These are phyloP conservation scores for Sporodiniella umbellata DNA, from an alignment of 371 early-diverging fungal species.

Conservation along the genomic window DNA sequence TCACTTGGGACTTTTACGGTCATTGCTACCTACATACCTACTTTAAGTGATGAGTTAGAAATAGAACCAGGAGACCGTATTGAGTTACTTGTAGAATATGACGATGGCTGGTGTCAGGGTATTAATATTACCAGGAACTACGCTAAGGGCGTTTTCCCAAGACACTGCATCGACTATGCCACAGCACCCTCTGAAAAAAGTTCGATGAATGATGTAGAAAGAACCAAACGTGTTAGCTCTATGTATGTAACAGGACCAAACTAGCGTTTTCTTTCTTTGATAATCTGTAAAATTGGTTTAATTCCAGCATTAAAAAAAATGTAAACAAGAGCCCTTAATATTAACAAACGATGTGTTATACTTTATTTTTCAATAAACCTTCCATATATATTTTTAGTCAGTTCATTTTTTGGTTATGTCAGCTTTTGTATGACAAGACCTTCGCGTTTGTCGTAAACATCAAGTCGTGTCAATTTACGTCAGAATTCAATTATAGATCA, in stretches of 20 bases:
- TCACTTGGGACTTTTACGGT: conserved; percentile 40
- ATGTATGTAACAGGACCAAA: conserved; percentile 15
- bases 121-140: conserved; percentile 48
- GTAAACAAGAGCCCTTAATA: too few species aligned
- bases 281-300: too few species aligned
- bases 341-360: too few species aligned
- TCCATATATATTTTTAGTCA: too few species aligned
- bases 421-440: too few species aligned
- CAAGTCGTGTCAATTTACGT: too few species aligned
- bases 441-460: too few species aligned
- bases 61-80: conserved; percentile 53
- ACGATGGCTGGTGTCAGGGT: conserved; percentile 62
- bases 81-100: conserved; percentile 52
- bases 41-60: conserved; percentile 56
- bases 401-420: too few species aligned
- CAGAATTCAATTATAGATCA: too few species aligned
- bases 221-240: conserved; percentile 27
- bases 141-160: conserved; percentile 54
- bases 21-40: conserved; percentile 49
- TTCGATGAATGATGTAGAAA: conserved; percentile 5
- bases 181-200: not conserved
- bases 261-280: not conserved
- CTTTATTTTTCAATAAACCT: too few species aligned
- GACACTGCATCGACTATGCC: conserved; percentile 45
- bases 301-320: too few species aligned